phyloP scores from a whole-genome alignment of 202 grass and related monocot species.

The Musa balbisiana region DNA sequence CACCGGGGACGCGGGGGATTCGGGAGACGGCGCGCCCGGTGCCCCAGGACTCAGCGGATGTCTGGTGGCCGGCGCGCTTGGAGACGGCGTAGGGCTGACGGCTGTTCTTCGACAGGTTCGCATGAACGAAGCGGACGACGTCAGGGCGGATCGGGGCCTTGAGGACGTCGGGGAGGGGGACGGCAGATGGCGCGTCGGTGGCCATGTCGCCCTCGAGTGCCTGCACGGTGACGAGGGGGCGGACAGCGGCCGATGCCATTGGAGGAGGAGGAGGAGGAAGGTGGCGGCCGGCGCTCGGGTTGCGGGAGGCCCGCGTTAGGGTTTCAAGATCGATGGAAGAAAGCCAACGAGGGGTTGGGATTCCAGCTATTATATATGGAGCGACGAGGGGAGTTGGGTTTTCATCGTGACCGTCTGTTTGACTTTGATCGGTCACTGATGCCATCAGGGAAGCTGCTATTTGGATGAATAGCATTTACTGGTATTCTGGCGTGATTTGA shows the following conservation, averaged over 20 bases:
- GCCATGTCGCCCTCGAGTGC: slow-evolving; percentile 14
- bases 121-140: slow-evolving; percentile 13
- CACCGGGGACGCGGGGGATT: slow-evolving; percentile 14
- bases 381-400: not conserved
- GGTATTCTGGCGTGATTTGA: no score
- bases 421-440: not conserved
- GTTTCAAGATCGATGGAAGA: no score
- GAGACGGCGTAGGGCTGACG: slow-evolving; percentile 16
- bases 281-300: not conserved
- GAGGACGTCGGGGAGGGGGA: slow-evolving; percentile 13
- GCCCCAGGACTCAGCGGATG: slow-evolving; percentile 14
- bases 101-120: slow-evolving; percentile 9
- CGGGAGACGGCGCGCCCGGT: slow-evolving; percentile 12
- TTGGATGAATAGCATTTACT: not conserved
- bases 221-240: slow-evolving; percentile 11
- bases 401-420: slow-evolving; percentile 6
- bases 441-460: not conserved
- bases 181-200: not conserved
- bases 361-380: not conserved
- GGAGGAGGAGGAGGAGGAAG: no score
- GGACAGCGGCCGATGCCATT: not conserved
- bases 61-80: slow-evolving; percentile 19
- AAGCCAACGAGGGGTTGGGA: not conserved
- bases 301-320: no score
- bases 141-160: slow-evolving; percentile 13